Conservation (phyloP, 176 grass and related monocot species). For the Pontederia crassipes region DNA sequence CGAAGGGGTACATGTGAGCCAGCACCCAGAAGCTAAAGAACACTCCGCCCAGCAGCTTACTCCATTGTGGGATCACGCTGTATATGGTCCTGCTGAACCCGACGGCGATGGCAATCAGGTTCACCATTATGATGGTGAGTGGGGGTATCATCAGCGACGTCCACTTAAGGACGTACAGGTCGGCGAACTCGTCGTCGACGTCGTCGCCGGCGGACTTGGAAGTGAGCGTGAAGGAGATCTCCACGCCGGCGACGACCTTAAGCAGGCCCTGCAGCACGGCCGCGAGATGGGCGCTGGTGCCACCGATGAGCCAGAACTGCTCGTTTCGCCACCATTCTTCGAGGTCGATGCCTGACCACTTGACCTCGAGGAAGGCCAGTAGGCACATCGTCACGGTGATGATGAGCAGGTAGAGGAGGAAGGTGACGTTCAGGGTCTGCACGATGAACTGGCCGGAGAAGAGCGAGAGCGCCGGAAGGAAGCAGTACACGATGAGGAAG, state of each 20-base stretch:
- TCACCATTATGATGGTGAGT: conserved; percentile 98
- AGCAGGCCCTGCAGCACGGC: conserved; percentile 86
- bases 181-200: conserved; percentile 64
- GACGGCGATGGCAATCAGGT: conserved; percentile 68
- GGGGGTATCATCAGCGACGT: conserved; percentile 88
- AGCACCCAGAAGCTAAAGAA: conserved; percentile 99
- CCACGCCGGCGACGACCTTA: conserved; percentile 84
- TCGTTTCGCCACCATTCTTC: conserved; percentile 99
- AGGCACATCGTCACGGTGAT: conserved; percentile 58
- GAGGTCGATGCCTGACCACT: conserved; percentile 79
- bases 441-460: conserved; percentile 97
- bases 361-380: conserved; percentile 83
- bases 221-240: conserved; percentile 96
- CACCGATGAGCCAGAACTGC: conserved; percentile 97
- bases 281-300: conserved; percentile 80
- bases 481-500: conserved; percentile 98
- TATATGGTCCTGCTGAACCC: conserved; percentile 88
- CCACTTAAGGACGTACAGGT: conserved; percentile 95
- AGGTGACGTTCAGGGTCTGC: conserved; percentile 49
- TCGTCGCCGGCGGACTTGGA: conserved; percentile 82
- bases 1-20: conserved; percentile 86
- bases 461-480: conserved; percentile 88
- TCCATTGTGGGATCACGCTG: conserved; percentile 81
- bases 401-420: conserved; percentile 73
- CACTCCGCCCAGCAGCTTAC: conserved; percentile 73